Base-by-base conservation (phyloP, 345 rosid genomes). In the Pelargonium nanum region DNA sequence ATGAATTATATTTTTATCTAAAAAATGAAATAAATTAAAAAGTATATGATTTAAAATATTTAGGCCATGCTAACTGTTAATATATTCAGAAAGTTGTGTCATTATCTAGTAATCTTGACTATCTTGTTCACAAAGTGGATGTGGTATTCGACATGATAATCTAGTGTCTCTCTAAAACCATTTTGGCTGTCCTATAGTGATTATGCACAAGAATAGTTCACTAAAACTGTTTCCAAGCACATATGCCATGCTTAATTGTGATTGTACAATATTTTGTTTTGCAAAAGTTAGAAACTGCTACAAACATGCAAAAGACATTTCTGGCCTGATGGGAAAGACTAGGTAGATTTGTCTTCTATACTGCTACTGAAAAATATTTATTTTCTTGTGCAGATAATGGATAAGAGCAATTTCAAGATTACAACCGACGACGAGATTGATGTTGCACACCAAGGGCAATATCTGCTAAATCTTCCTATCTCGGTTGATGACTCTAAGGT, bases 381-480 rank as follows among this genome's bases (percentile, higher is more conserved):
- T 40, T 40, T 40, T 12, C 48, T 25, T 65, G 2, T 24, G 12
- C 75, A 89, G 93, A 81, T 86, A 40, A 81, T 84, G 94, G 81
- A 84, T 10, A 82, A 84, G 73, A 84, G 96, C 71, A 86, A 86
- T 68, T 89, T 89, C 71, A 84, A 78, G 74, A 75, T 86, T 44
- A 63, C 73, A 50, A 78, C 83, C 4, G 75, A 81, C 48, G 83
- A 80, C 7, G 94, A 86, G 71, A 74, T 86, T 63, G 80, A 78
- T 30, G 69, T 89, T 63, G 94, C 96, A 17, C 78, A 70, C 53
- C 74, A 89, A 23, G 89, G 77, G 53, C 91, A 89, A 22, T 89
- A 89, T 68, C 86, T 78, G 50, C 77, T 84, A 54, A 86, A 86
- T 78, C 87, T 89, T 48, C 96, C 96, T 4, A 86, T 89, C 55